Conservation (phyloP, 495 filamentous ascomycete genomes). For the Trichoderma reesei region DNA sequence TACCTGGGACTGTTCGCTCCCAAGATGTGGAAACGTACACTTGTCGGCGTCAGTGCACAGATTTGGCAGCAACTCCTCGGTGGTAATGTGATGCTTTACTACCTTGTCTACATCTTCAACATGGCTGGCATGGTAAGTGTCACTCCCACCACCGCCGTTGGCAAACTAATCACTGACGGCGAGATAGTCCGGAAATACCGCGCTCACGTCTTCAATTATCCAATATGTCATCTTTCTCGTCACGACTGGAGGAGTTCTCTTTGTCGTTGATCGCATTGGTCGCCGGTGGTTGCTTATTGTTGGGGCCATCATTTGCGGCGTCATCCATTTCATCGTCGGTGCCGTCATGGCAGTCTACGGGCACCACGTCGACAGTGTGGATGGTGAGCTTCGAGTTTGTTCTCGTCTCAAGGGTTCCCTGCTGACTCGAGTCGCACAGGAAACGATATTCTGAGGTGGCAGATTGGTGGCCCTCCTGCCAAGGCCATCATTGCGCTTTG, state of each 20-base stretch:
- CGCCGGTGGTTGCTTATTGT: constrained; percentile 44
- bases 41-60: constrained; percentile 63
- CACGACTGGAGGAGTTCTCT: constrained; percentile 32
- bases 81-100: constrained; percentile 62
- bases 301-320: constrained; percentile 47
- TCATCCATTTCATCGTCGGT: constrained; percentile 49
- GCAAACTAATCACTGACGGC: not conserved
- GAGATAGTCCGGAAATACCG: constrained; percentile 34
- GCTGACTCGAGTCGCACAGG: not conserved
- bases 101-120: constrained; percentile 41
- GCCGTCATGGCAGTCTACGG: constrained; percentile 39
- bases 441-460: constrained; percentile 7
- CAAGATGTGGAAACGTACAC: constrained; percentile 56
- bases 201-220: constrained; percentile 51
- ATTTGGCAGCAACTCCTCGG: constrained; percentile 68
- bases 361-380: constrained; percentile 24
- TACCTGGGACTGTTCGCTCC: constrained; percentile 51
- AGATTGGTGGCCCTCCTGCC: constrained; percentile 42
- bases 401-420: not conserved
- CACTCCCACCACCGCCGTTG: too few species aligned
- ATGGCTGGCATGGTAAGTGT: constrained; percentile 41
- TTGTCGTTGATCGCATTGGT: constrained; percentile 39
- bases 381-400: not conserved
- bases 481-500: constrained; percentile 58
- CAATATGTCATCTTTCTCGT: constrained; percentile 52